phyloP scores from a whole-genome alignment of 768 basidiomycete species.

The Phylloporus rhodoxanthus region DNA sequence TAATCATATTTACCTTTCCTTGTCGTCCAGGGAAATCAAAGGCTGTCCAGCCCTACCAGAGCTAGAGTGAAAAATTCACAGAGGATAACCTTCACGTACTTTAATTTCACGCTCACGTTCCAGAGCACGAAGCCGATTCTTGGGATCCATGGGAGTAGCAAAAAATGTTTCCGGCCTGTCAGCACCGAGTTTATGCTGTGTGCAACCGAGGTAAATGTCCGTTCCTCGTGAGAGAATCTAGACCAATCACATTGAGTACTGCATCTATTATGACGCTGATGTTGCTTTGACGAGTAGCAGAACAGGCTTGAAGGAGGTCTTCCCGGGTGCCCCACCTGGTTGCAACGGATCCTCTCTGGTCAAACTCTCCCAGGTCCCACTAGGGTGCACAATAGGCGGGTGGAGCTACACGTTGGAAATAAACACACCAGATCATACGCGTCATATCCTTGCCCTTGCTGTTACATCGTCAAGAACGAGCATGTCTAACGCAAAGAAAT shows the following conservation, averaged over 20 bases:
- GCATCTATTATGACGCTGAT: conserved; percentile 82
- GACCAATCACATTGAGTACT: conserved; percentile 68
- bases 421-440: conserved; percentile 74
- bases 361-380: conserved; percentile 88
- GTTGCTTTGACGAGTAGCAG: conserved; percentile 57
- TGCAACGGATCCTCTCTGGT: conserved; percentile 61
- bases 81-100: conserved; percentile 34
- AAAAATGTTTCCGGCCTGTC: conserved; percentile 66
- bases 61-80: neutral
- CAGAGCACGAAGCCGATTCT: conserved; percentile 58
- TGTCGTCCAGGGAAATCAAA: conserved; percentile 79
- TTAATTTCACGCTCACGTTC: conserved; percentile 62
- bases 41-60: conserved; percentile 69
- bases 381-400: conserved; percentile 22
- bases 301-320: conserved; percentile 66
- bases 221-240: neutral
- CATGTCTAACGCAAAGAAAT: neutral
- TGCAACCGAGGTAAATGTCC: conserved; percentile 5
- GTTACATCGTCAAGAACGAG: conserved; percentile 5
- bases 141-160: conserved; percentile 64
- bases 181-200: conserved; percentile 78
- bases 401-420: neutral
- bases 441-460: conserved; percentile 78
- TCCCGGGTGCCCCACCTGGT: conserved; percentile 89
- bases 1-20: conserved; percentile 47